Conservation (phyloP, 2,329 filamentous ascomycete species). For the Epichloe aotearoae region DNA sequence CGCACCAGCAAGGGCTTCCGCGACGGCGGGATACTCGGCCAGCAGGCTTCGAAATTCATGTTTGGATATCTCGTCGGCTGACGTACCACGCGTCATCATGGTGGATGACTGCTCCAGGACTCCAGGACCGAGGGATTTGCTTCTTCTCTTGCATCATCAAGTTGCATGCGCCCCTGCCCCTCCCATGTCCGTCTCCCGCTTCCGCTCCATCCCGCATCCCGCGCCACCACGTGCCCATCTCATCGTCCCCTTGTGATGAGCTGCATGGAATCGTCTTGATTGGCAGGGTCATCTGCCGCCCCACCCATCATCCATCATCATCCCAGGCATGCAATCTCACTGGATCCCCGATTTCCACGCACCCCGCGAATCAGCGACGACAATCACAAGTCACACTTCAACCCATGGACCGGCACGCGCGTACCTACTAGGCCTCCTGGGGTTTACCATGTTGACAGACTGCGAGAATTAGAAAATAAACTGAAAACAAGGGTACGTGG, state of each 20-base stretch:
- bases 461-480: not conserved
- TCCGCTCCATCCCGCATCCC: no score
- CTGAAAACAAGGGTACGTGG: not conserved
- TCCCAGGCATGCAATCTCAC: not conserved
- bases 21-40: constrained; percentile 24
- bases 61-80: constrained; percentile 14
- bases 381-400: not conserved
- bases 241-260: no score
- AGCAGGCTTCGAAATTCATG: constrained; percentile 24
- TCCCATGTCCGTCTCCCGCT: no score
- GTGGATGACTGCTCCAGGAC: not conserved
- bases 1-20: constrained; percentile 33
- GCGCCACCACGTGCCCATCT: no score
- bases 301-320: no score
- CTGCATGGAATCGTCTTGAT: no score
- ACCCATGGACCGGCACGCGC: not conserved
- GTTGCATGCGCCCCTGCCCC: no score
- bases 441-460: not conserved
- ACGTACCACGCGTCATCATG: not conserved
- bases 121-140: no score
- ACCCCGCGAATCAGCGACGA: not conserved
- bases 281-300: no score
- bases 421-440: not conserved
- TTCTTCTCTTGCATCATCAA: no score
- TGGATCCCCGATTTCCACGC: not conserved